phyloP scores from a whole-genome alignment of 164 flowering plant genomes.

The Vitis riparia region DNA sequence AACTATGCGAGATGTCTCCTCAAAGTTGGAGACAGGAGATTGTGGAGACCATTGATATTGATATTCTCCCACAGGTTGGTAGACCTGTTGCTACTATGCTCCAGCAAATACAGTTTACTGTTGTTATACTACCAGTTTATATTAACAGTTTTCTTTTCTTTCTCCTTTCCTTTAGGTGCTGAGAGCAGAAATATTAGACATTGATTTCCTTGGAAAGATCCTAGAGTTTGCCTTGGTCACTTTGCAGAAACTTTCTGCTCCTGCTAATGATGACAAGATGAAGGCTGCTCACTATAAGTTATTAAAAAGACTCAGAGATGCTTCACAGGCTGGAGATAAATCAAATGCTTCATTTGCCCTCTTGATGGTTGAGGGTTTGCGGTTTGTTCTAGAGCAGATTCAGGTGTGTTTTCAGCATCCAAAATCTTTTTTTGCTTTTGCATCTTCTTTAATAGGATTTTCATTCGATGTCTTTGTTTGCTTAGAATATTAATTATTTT shows the following conservation, averaged over 20 bases:
- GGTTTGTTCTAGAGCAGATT: constrained; percentile 78
- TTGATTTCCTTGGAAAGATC: constrained; percentile 68
- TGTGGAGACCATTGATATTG: constrained; percentile 65
- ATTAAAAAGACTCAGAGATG: constrained; percentile 57
- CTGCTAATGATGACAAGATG: constrained; percentile 70
- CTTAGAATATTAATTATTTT: too few species aligned
- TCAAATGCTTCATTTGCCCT: constrained; percentile 42
- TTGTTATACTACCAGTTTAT: not conserved
- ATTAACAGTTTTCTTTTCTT: not conserved
- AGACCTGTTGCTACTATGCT: not conserved
- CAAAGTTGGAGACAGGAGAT: constrained; percentile 81
- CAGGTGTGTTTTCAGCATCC: constrained; percentile 46
- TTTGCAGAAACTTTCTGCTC: constrained; percentile 81
- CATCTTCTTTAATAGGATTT: too few species aligned
- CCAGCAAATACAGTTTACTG: not conserved
- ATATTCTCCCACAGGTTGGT: constrained; percentile 75
- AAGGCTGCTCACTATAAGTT: constrained; percentile 50
- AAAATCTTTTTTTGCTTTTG: not conserved
- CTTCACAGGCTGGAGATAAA: constrained; percentile 32
- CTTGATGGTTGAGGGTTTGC: constrained; percentile 79
- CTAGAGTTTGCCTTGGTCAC: constrained; percentile 69
- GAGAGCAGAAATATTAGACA: constrained; percentile 63
- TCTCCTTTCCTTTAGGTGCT: constrained; percentile 46
- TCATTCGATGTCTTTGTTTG: not conserved
- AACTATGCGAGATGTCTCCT: constrained; percentile 77